A percentile compares a stretch with the other conserved stretches of the same genome.
phyloP scores from a whole-genome alignment of 495 filamentous ascomycete genomes.

The Daldinia decipiens region DNA sequence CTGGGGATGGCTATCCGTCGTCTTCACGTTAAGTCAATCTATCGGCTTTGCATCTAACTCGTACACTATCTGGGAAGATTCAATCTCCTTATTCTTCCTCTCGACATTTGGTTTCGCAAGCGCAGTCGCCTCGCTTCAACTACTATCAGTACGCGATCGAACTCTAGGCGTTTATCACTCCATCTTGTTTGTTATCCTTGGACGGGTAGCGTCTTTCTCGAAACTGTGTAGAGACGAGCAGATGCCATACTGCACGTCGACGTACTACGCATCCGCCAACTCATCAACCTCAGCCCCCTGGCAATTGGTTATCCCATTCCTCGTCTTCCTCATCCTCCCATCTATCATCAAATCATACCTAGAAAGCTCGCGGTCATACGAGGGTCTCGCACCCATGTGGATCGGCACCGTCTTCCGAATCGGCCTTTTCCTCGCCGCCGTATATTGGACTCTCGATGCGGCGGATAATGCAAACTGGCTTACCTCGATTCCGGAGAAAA shows the following conservation, averaged over 20 bases:
- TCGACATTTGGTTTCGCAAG: slow-evolving; percentile 82
- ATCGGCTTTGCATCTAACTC: slow-evolving; percentile 96
- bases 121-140: slow-evolving; percentile 77
- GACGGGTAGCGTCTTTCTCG: slow-evolving; percentile 84
- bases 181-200: slow-evolving; percentile 81
- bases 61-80: slow-evolving; percentile 99
- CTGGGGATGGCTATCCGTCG: slow-evolving; percentile 86
- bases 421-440: slow-evolving; percentile 76
- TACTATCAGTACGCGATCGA: slow-evolving; percentile 69
- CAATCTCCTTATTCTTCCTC: slow-evolving; percentile 91
- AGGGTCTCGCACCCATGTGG: slow-evolving; percentile 84
- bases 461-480: slow-evolving; percentile 93
- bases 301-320: slow-evolving; percentile 84
- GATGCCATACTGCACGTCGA: slow-evolving; percentile 95
- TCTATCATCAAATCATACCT: slow-evolving; percentile 82
- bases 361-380: slow-evolving; percentile 78
- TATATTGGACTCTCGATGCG: slow-evolving; percentile 91
- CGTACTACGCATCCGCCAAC: slow-evolving; percentile 90
- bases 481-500: slow-evolving; percentile 59
- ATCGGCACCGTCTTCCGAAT: slow-evolving; percentile 81
- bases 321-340: slow-evolving; percentile 77
- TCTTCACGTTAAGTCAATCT: slow-evolving; percentile 84
- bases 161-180: slow-evolving; percentile 85
- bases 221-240: slow-evolving; percentile 97
- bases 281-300: slow-evolving; percentile 94